Conservation (phyloP, 2,329 filamentous ascomycete species). For the Colletotrichum sp. region DNA sequence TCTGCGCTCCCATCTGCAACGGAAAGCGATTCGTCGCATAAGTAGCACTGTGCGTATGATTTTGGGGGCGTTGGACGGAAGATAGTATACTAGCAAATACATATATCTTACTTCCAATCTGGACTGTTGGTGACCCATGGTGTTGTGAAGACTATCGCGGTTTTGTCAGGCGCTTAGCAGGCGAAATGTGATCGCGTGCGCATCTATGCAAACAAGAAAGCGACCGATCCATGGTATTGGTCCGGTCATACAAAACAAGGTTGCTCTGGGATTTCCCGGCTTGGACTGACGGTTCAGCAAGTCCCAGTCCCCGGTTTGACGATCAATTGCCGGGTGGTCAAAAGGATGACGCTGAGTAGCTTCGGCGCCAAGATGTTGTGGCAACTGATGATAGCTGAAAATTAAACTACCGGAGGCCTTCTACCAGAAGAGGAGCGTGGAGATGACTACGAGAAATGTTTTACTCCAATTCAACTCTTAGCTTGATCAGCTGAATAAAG, state of each 20-base stretch:
- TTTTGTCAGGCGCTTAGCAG: not conserved
- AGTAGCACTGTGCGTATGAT: not conserved
- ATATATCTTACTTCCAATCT: not conserved
- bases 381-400: not conserved
- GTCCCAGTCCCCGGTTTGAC: not conserved
- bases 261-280: not conserved
- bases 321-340: not conserved
- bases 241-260: not conserved
- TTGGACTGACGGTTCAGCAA: not conserved
- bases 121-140: not conserved
- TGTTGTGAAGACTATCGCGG: not conserved
- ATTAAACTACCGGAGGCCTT: not conserved
- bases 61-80: not conserved
- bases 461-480: not conserved
- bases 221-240: not conserved
- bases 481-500: not conserved
- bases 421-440: not conserved
- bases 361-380: not conserved
- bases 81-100: not conserved
- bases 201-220: not conserved
- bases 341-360: not conserved
- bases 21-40: not conserved
- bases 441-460: not conserved
- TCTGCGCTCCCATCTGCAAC: slow-evolving; percentile 7
- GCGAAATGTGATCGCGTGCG: not conserved